A percentile compares a stretch with the other conserved stretches of the same genome.
These are phyloP conservation scores for Monosiga brevicollis DNA, from an alignment of 78 protist species.

Conservation along the genomic window DNA sequence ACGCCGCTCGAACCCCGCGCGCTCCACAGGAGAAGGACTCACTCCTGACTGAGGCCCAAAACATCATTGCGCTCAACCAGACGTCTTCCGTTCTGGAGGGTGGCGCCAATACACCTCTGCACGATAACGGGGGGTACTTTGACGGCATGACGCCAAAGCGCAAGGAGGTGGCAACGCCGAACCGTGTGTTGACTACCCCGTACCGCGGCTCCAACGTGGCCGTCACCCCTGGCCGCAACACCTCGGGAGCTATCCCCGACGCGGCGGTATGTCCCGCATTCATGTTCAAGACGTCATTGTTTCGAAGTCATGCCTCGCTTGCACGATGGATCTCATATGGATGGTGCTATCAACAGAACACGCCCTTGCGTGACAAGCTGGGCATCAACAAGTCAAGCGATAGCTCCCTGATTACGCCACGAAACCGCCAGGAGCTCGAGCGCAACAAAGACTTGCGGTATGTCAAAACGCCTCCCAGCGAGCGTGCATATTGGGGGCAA, in stretches of 20 bases:
- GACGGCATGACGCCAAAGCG: constrained; percentile 10
- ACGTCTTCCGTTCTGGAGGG: constrained; percentile 2
- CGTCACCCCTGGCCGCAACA: not conserved
- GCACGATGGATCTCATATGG: not conserved
- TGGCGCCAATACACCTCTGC: not conserved
- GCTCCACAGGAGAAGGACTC: not conserved
- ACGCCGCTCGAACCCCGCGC: constrained; percentile 9
- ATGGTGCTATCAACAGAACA: not conserved
- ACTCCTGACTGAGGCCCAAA: constrained; percentile 17
- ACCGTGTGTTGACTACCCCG: constrained; percentile 3
- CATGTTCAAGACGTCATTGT: not conserved
- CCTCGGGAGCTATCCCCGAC: not conserved
- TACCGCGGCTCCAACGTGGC: not conserved
- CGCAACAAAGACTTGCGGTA: not conserved
- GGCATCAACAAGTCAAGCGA: not conserved
- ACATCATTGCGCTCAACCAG: constrained; percentile 12
- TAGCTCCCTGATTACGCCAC: not conserved
- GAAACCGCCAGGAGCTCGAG: not conserved
- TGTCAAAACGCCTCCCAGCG: no score
- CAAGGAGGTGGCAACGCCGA: constrained; percentile 4
- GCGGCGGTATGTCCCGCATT: no score
- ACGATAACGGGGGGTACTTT: not conserved
- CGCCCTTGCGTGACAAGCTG: constrained; percentile 24
- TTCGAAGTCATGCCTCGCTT: not conserved
- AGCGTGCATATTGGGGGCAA: no score